Percentiles rank a stretch among this genome's conserved stretches.
phyloP scores from a whole-genome alignment of 805 yeast genomes.

The Komagataella kurtzmanii region DNA sequence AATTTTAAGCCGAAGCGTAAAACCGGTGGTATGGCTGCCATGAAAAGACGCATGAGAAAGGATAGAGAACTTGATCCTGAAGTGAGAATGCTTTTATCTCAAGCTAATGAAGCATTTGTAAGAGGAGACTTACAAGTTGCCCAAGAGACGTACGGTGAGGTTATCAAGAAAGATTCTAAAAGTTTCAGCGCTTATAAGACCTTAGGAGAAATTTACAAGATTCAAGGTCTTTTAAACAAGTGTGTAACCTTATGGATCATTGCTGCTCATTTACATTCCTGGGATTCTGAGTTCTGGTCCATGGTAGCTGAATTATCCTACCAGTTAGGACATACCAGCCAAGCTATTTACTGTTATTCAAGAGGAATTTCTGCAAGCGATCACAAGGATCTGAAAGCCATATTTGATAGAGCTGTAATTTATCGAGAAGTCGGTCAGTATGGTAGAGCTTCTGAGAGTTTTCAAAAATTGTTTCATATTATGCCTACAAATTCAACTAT shows the following conservation, averaged over 20 bases:
- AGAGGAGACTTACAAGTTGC: constrained; percentile 47
- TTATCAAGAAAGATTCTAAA: constrained; percentile 63
- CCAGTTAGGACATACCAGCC: constrained; percentile 55
- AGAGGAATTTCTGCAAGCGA: constrained; percentile 37
- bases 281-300: constrained; percentile 70
- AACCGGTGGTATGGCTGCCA: constrained; percentile 21
- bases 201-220: constrained; percentile 68
- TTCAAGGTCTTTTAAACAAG: constrained; percentile 52
- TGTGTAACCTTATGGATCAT: constrained; percentile 73
- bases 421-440: constrained; percentile 53
- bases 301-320: constrained; percentile 57
- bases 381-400: constrained; percentile 35
- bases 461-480: constrained; percentile 39
- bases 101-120: constrained; percentile 76
- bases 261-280: constrained; percentile 66
- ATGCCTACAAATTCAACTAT: constrained; percentile 50
- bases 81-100: constrained; percentile 47
- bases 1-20: constrained; percentile 39
- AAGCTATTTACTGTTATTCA: constrained; percentile 69
- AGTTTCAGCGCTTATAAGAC: constrained; percentile 80
- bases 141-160: constrained; percentile 45
- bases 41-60: constrained; percentile 24
- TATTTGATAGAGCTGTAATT: constrained; percentile 52
- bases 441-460: constrained; percentile 64
- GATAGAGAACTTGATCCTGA: constrained; percentile 54